phyloP scores from a whole-genome alignment of 78 protist species.

The Ministeria vibrans region DNA sequence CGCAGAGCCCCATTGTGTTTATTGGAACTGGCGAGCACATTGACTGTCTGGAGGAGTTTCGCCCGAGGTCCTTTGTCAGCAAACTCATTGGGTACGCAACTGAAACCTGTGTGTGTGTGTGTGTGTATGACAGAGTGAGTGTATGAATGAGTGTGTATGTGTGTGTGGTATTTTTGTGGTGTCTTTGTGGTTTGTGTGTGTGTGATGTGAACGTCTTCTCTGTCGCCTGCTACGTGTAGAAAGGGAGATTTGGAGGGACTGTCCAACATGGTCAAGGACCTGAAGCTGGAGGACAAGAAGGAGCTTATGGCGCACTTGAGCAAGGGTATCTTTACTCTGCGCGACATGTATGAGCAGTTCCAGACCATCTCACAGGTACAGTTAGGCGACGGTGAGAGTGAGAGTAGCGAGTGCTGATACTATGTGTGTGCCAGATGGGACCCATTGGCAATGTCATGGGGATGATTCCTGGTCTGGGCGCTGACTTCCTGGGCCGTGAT shows the following conservation, averaged over 20 bases:
- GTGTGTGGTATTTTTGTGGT: not conserved
- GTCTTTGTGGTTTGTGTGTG: not conserved
- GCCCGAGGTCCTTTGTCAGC: conserved; percentile 70
- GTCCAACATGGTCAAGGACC: conserved; percentile 55
- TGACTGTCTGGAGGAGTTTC: conserved; percentile 83
- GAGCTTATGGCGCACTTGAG: conserved; percentile 28
- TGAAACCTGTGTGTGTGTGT: not conserved
- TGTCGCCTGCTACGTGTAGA: not conserved
- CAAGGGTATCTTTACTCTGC: conserved; percentile 78
- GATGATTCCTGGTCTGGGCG: conserved; percentile 53
- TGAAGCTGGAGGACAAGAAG: conserved; percentile 46
- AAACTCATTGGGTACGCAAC: conserved; percentile 75
- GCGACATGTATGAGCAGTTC: conserved; percentile 93
- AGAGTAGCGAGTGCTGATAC: no score
- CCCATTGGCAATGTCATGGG: conserved; percentile 64
- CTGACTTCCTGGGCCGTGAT: conserved; percentile 46
- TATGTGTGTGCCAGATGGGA: conserved; percentile 84
- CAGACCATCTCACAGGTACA: conserved; percentile 70
- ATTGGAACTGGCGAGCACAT: conserved; percentile 93
- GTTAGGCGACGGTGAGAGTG: no score
- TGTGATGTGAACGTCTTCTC: not conserved
- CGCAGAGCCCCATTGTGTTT: conserved; percentile 87
- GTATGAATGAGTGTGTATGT: not conserved
- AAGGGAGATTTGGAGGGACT: conserved; percentile 78
- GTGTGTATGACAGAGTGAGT: not conserved